These are phyloP conservation scores for Wallacemonas rigidus DNA, from an alignment of 208 protist species.

Conservation along the genomic window DNA sequence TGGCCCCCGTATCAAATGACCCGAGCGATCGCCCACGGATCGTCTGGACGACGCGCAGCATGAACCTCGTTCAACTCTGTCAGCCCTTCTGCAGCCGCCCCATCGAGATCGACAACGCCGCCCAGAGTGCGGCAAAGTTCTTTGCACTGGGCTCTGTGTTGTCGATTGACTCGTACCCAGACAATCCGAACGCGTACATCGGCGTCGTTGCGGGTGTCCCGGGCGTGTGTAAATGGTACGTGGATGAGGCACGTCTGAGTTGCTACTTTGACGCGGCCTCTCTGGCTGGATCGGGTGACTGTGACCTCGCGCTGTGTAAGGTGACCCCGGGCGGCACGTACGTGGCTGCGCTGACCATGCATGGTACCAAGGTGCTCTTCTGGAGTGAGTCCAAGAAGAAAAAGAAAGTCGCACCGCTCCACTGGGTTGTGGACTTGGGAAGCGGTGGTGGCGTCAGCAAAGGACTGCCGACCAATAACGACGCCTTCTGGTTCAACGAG, in stretches of 20 bases:
- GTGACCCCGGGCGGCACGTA: conserved; percentile 77
- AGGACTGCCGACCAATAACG: conserved; percentile 19
- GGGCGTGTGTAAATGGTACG: conserved; percentile 83
- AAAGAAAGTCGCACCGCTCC: conserved; percentile 61
- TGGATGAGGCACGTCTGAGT: conserved; percentile 71
- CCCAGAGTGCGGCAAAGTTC: conserved; percentile 32
- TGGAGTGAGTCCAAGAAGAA: conserved; percentile 81
- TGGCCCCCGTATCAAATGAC: conserved; percentile 38
- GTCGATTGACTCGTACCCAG: conserved; percentile 75
- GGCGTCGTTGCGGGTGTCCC: conserved; percentile 65
- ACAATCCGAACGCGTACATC: conserved; percentile 77
- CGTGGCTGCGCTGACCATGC: conserved; percentile 65
- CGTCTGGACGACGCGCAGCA: conserved; percentile 52
- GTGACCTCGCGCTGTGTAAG: conserved; percentile 43
- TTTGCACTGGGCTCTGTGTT: conserved; percentile 52
- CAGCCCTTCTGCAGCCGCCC: conserved; percentile 40
- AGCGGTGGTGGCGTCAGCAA: conserved; percentile 17
- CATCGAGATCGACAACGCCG: conserved; percentile 26
- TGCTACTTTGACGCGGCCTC: conserved; percentile 63
- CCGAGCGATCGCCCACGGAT: conserved; percentile 42
- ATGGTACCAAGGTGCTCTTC: conserved; percentile 62
- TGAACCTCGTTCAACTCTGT: conserved; percentile 59
- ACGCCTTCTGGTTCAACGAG: conserved; percentile 68
- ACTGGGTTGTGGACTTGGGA: conserved; percentile 69
- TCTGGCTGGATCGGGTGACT: conserved; percentile 25